Evolutionary conservation across 148 eudicot genomes (phyloP).

Genomic region (Rhododendron ovatum): DNA sequence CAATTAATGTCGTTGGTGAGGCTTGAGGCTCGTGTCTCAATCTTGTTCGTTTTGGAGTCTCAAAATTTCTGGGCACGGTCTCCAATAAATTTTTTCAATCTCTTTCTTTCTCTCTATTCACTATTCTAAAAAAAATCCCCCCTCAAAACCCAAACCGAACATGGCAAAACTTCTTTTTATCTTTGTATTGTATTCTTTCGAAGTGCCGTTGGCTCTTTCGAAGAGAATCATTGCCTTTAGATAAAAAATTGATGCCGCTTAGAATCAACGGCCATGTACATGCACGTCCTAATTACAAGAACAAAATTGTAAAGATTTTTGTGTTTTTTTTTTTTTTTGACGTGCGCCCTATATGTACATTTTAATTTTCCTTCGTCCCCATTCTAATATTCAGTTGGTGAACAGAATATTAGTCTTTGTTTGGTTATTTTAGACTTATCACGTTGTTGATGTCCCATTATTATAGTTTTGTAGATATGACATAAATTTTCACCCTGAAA

Average conservation of each 20-base stretch:
- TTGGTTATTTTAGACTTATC: neutral
- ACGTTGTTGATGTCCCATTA: neutral
- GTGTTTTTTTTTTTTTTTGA: too few species aligned
- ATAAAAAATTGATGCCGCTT: neutral
- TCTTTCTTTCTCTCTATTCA: too few species aligned
- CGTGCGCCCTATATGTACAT: too few species aligned
- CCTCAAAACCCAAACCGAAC: too few species aligned
- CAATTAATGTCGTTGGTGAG: neutral
- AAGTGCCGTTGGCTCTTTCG: neutral
- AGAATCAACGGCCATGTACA: neutral
- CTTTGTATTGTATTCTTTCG: neutral
- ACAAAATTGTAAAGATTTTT: neutral
- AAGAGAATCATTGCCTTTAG: neutral
- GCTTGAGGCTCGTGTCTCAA: neutral
- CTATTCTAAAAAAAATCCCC: too few species aligned
- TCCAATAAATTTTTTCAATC: too few species aligned
- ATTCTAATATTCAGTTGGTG: neutral
- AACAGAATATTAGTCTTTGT: neutral
- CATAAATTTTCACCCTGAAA: too few species aligned
- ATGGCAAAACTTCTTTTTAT: too few species aligned
- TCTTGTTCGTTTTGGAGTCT: too few species aligned
- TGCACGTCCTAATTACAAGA: neutral
- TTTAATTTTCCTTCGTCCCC: too few species aligned
- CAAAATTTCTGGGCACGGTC: too few species aligned
- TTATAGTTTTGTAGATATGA: too few species aligned